These are phyloP conservation scores for Chromera velia DNA, from an alignment of 73 alveolate genomes.

Conservation along the genomic window DNA sequence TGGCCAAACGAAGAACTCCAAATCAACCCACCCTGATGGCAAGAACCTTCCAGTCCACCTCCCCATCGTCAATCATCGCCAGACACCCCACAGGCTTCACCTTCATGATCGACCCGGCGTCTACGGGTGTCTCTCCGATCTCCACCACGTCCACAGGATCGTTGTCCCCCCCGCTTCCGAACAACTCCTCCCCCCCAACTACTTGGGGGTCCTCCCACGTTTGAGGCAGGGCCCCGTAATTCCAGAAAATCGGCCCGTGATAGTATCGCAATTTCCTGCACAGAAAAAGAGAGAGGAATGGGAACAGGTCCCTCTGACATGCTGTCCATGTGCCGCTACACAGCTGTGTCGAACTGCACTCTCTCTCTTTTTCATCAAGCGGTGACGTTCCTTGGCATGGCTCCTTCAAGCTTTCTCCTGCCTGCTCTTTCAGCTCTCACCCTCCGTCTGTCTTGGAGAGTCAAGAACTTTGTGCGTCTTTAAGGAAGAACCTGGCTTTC, in stretches of 20 bases:
- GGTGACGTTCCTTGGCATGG: too few species aligned
- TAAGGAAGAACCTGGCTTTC: too few species aligned
- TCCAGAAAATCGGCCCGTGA: conserved; percentile 45
- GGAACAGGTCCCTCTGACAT: too few species aligned
- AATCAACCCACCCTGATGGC: conserved; percentile 42
- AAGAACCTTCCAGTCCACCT: conserved; percentile 62
- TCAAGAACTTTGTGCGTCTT: too few species aligned
- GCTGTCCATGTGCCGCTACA: too few species aligned
- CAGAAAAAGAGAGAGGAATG: too few species aligned
- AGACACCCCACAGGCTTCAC: conserved; percentile 54
- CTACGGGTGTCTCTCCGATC: conserved; percentile 30
- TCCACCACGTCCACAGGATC: conserved; percentile 65
- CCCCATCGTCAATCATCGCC: conserved; percentile 61
- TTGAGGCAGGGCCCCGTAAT: conserved; percentile 58
- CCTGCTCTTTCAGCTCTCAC: too few species aligned
- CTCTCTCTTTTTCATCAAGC: too few species aligned
- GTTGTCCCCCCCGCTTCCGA: conserved; percentile 53
- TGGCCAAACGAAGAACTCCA: too few species aligned
- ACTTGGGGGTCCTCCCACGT: conserved; percentile 55
- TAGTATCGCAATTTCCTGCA: conserved; percentile 44
- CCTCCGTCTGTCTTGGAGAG: too few species aligned
- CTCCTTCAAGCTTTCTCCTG: too few species aligned
- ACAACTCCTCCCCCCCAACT: conserved; percentile 14
- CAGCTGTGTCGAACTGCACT: too few species aligned
- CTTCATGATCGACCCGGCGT: neutral